Conservation (phyloP, 2,329 filamentous ascomycete species). For the Thielaviopsis musarum region DNA sequence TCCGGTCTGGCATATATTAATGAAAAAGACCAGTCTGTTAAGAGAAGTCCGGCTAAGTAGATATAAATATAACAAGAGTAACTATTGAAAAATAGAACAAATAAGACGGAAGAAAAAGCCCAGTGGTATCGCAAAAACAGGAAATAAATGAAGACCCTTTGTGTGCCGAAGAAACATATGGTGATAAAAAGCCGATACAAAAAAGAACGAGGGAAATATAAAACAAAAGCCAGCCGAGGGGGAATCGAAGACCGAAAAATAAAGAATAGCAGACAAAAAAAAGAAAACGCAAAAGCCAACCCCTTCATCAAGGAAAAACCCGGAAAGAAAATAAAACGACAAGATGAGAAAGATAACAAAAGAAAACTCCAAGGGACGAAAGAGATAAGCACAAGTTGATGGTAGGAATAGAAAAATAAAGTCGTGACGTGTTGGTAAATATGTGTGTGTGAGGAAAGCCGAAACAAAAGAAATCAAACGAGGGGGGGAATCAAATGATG, state of each 20-base stretch:
- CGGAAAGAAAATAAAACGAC: background rate
- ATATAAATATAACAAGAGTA: background rate
- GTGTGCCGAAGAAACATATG: too few species aligned
- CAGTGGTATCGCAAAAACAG: background rate
- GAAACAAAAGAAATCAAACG: background rate
- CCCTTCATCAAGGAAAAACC: background rate
- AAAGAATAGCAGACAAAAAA: background rate
- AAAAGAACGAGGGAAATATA: background rate
- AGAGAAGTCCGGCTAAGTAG: background rate
- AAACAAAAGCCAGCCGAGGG: background rate
- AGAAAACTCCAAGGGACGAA: too few species aligned
- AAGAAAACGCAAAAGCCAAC: background rate
- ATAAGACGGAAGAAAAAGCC: background rate
- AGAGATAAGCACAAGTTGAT: background rate
- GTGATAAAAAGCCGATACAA: background rate
- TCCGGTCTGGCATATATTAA: background rate
- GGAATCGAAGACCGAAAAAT: constrained; percentile 5
- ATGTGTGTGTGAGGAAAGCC: background rate
- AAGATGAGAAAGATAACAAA: background rate
- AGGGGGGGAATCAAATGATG: background rate
- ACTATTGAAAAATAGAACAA: background rate
- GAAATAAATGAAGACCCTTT: background rate
- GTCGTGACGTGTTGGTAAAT: too few species aligned
- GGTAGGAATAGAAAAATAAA: too few species aligned
- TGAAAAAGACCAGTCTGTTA: background rate